These are phyloP conservation scores for Eutypella sp. DNA, from an alignment of 2,329 filamentous ascomycete species.

Conservation along the genomic window DNA sequence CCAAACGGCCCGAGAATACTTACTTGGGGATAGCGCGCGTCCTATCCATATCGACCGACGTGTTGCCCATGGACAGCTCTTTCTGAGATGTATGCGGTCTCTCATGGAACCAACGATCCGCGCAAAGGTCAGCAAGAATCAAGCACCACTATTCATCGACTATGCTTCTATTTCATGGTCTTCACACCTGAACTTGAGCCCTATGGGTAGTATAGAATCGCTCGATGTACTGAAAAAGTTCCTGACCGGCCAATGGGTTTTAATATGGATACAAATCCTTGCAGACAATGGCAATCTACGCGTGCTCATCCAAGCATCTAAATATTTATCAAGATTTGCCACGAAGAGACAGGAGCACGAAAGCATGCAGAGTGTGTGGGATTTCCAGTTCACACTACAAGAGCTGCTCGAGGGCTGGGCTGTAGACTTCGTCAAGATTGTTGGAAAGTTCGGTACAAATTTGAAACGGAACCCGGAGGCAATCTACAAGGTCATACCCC, in stretches of 20 bases:
- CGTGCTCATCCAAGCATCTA: slow-evolving; percentile 22
- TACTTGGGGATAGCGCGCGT: slow-evolving; percentile 9
- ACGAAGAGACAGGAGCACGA: slow-evolving; percentile 5
- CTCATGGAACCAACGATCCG: slow-evolving; percentile 12
- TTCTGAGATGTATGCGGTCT: slow-evolving; percentile 14
- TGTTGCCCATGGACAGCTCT: slow-evolving; percentile 15
- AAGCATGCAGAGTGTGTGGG: neutral
- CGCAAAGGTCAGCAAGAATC: slow-evolving; percentile 3
- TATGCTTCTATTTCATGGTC: slow-evolving; percentile 23
- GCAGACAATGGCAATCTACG: slow-evolving; percentile 19
- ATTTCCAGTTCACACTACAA: neutral
- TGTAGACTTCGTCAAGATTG: slow-evolving; percentile 29
- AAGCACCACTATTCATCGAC: slow-evolving; percentile 9
- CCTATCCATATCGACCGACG: slow-evolving; percentile 11
- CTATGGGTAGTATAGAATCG: slow-evolving; percentile 3
- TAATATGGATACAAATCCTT: slow-evolving; percentile 30
- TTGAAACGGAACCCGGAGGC: slow-evolving; percentile 22
- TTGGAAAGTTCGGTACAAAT: slow-evolving; percentile 29
- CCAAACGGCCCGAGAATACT: slow-evolving; percentile 31
- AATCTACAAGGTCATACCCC: slow-evolving; percentile 33
- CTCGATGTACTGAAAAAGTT: slow-evolving; percentile 19
- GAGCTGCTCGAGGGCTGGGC: slow-evolving; percentile 28
- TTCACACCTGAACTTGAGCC: slow-evolving; percentile 16
- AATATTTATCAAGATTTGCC: slow-evolving; percentile 17
- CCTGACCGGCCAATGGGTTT: slow-evolving; percentile 15